Percentiles rank a stretch among this genome's conserved stretches.
Evolutionary conservation across 2,329 filamentous ascomycete genomes (phyloP).

Genomic region (Penicillium glabrum): DNA sequence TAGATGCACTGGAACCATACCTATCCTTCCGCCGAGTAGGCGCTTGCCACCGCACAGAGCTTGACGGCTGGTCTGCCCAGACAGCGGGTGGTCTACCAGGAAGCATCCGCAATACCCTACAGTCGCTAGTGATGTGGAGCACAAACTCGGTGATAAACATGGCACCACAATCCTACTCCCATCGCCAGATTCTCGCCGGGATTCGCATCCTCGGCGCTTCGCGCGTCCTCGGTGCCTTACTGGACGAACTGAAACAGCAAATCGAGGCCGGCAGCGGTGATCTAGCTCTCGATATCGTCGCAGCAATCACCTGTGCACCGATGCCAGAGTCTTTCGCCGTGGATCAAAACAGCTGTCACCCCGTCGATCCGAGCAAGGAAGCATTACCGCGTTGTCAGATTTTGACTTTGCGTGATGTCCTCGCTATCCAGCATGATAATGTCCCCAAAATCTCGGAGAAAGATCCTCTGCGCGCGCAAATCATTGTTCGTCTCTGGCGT

Average conservation of each 20-base stretch:
- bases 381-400: constrained; percentile 32
- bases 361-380: constrained; percentile 34
- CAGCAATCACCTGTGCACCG: constrained; percentile 44
- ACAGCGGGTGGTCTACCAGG: constrained; percentile 48
- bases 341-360: constrained; percentile 38
- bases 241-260: constrained; percentile 46
- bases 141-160: constrained; percentile 51
- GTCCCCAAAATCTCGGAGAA: constrained; percentile 43
- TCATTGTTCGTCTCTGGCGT: constrained; percentile 46
- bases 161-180: constrained; percentile 56
- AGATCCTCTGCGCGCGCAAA: constrained; percentile 45
- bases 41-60: constrained; percentile 47
- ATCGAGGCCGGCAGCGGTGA: constrained; percentile 41
- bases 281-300: constrained; percentile 45
- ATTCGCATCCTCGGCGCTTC: constrained; percentile 43
- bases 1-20: constrained; percentile 53
- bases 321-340: constrained; percentile 40
- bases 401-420: constrained; percentile 43
- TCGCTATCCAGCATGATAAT: constrained; percentile 39
- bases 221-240: constrained; percentile 36
- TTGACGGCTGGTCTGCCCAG: constrained; percentile 54
- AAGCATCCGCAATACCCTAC: constrained; percentile 51
- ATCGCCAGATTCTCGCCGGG: constrained; percentile 51
- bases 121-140: constrained; percentile 55
- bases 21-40: constrained; percentile 52